Evolutionary conservation across 305 asterid genomes (phyloP), one percentile per base, ranked within the genome.

Genomic region (Salvia sclarea): DNA sequence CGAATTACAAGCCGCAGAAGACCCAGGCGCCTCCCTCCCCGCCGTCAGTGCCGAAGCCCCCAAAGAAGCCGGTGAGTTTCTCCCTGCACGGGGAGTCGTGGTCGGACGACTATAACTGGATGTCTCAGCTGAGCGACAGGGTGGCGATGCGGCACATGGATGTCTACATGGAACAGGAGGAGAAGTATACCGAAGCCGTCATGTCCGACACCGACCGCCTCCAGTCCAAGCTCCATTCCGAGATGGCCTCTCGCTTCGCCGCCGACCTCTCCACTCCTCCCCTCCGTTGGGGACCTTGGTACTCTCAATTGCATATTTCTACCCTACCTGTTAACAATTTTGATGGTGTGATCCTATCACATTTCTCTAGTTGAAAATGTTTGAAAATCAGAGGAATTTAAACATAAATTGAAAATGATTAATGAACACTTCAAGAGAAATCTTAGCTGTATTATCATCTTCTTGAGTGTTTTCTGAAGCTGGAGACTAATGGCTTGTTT

Each of bases 101-200:
- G 96, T 91, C 88, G 52, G 98, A 93, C 71, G 86, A 82, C 17
- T 93, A 90, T 79, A 82, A 64, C 41, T 93, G 98, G 98, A 93
- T 90, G 98, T 90, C 98, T 8, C 92, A 88, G 77, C 79, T 93
- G 35, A 74, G 80, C 58, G 98, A 93, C 58, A 83, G 68, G 75
- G 96, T 88, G 61, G 91, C 98, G 12, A 93, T 93, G 98, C 88
- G 98, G 8, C 98, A 94, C 79, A 91, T 94, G 97, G 96, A 87
- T 70, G 93, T 91, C 5, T 91, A 82, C 77, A 84, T 94, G 98
- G 98, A 94, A 76, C 98, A 91, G 76, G 98, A 93, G 79, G 98
- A 93, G 91, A 93, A 93, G 89, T 93, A 91, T 73, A 87, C 86
- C 24, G 98, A 91, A 64, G 96, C 97, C 11, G 86, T 89, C 33